Base-by-base conservation (phyloP, 371 early-diverging fungal species). In the Mortierella polycephala region DNA sequence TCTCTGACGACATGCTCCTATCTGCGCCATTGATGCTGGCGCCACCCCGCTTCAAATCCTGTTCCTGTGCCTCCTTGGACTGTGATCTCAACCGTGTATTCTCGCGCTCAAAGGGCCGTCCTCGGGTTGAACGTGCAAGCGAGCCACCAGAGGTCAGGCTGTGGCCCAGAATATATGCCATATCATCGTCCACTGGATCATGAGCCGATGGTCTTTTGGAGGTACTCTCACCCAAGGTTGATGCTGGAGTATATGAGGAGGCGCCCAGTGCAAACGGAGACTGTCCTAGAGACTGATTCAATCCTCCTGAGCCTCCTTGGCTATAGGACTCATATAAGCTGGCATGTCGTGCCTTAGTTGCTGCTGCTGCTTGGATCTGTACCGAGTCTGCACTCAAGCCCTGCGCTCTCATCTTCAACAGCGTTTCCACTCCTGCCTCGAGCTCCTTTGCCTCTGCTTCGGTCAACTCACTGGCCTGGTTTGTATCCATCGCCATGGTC, bases 141-240 rank as follows among this genome's bases (percentile, higher is more conserved):
- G 67, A 61, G 39, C 77, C 76, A 39, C 76, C 71, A 11, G 77
- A 71, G 1, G 77, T 71, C n/a, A 76, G 40, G 44, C 77, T 76
- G 55, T 57, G 77, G 40, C 77, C 71, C 42, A 76, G 52, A n/a
- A 76, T 76, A 14, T 49, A 63, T 4, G 71, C 64, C 60, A 76
- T 55, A 13, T 76, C 77, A 1, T 76, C 77, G 20, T 76, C 76
- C n/a, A 60, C 70, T 7, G 62, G 67, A 13, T 69, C 61, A 21
- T 37, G 37, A 0, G 21, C 21, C 8, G 60, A 44, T 9, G 67
- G 37, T 30, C 53, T 55, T 16, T 44, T n/a, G 9, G 66, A 44
- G 16, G 40, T 21, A 40, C 60, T 59, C 40, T 44, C 68, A 40
- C 44, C 55, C 40, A 68, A 20, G 41, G 54, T 58, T 42, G 39